These are phyloP conservation scores for Kazachstania africana DNA, from an alignment of 805 yeast species.

Conservation along the genomic window DNA sequence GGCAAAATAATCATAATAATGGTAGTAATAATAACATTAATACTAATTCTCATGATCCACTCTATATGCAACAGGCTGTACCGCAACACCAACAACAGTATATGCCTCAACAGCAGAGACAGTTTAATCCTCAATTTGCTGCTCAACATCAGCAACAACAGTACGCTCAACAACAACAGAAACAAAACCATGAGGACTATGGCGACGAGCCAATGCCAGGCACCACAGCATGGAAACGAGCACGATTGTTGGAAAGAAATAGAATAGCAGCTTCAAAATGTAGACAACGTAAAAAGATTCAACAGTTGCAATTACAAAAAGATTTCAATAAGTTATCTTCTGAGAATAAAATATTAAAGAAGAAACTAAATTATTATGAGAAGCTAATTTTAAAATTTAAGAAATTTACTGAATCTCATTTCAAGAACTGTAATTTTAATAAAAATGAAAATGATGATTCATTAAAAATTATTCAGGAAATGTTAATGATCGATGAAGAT, in stretches of 20 bases:
- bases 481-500: slow-evolving; percentile 25
- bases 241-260: slow-evolving; percentile 42
- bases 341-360: slow-evolving; percentile 29
- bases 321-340: slow-evolving; percentile 36
- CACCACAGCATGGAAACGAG: slow-evolving; percentile 52
- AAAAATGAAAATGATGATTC: slow-evolving; percentile 14
- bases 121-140: too few species aligned
- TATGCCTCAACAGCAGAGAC: too few species aligned
- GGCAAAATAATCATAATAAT: not conserved
- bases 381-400: slow-evolving; percentile 13
- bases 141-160: too few species aligned
- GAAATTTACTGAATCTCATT: slow-evolving; percentile 3
- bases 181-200: not conserved
- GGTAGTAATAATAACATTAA: not conserved
- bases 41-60: not conserved
- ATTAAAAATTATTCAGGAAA: slow-evolving; percentile 23
- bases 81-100: too few species aligned
- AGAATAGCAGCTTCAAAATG: slow-evolving; percentile 51
- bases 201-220: slow-evolving; percentile 45
- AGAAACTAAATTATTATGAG: slow-evolving; percentile 25
- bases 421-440: slow-evolving; percentile 11
- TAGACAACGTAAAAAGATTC: slow-evolving; percentile 48
- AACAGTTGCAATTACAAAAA: slow-evolving; percentile 48
- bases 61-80: too few species aligned
- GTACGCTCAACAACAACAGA: not conserved